These are phyloP conservation scores for Solanum piurae DNA, from an alignment of 257 asterid genomes.

Conservation along the genomic window DNA sequence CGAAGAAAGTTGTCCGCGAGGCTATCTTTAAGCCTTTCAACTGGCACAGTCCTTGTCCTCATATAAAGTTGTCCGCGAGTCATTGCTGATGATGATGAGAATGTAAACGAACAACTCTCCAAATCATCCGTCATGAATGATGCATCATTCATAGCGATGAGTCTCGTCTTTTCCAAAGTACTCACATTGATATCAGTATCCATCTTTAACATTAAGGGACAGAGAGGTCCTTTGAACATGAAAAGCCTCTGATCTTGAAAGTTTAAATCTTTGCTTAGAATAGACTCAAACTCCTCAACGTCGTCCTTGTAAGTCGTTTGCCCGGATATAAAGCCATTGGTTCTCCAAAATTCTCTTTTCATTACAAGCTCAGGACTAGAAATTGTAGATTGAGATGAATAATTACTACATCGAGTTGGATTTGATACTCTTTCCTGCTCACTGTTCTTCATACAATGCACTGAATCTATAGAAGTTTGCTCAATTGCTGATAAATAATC, in stretches of 20 bases:
- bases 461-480: background rate
- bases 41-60: constrained; percentile 38
- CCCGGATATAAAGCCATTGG: background rate
- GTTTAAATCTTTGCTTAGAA: constrained; percentile 18
- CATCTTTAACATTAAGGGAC: background rate
- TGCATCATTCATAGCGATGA: background rate
- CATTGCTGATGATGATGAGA: constrained; percentile 2
- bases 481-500: constrained; percentile 10
- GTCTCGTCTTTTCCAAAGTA: background rate
- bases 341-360: constrained; percentile 1
- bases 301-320: constrained; percentile 23
- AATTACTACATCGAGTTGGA: constrained; percentile 14
- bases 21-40: constrained; percentile 20
- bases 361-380: background rate
- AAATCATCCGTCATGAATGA: background rate
- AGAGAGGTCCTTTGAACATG: constrained; percentile 23
- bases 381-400: background rate
- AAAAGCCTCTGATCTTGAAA: constrained; percentile 61
- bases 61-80: constrained; percentile 15
- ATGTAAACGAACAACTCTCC: background rate
- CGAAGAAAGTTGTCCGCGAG: constrained; percentile 11
- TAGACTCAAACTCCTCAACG: constrained; percentile 48
- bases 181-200: background rate
- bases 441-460: background rate
- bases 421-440: background rate